These are phyloP conservation scores for Fusarium sp. DNA, from an alignment of 2,329 filamentous ascomycete species.

Conservation along the genomic window DNA sequence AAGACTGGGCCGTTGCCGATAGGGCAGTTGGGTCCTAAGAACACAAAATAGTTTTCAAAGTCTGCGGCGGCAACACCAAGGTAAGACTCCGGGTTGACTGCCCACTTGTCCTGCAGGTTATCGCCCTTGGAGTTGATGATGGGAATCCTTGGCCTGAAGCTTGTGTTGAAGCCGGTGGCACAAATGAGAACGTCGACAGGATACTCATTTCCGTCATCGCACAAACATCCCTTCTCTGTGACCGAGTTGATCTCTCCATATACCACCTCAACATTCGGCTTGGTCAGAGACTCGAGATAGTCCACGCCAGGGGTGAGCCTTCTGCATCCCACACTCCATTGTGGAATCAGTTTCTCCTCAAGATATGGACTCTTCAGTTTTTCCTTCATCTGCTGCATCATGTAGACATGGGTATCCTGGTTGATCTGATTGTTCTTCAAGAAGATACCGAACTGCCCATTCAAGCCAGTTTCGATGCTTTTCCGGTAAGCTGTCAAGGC, in stretches of 20 bases:
- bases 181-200: constrained; percentile 71
- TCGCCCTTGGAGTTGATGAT: constrained; percentile 63
- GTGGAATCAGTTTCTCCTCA: constrained; percentile 66
- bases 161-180: constrained; percentile 71
- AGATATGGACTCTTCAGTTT: constrained; percentile 62
- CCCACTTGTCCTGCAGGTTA: constrained; percentile 67
- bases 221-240: constrained; percentile 64
- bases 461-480: constrained; percentile 61
- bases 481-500: constrained; percentile 59
- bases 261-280: constrained; percentile 65
- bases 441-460: constrained; percentile 64
- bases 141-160: constrained; percentile 67
- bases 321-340: constrained; percentile 64
- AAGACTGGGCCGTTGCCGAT: constrained; percentile 57
- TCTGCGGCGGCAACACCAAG: constrained; percentile 68
- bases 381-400: constrained; percentile 58
- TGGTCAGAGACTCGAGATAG: constrained; percentile 64
- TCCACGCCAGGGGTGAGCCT: constrained; percentile 66
- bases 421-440: constrained; percentile 59
- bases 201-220: constrained; percentile 62
- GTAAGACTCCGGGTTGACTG: constrained; percentile 64
- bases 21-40: constrained; percentile 59
- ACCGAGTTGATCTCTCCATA: constrained; percentile 56
- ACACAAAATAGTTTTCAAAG: constrained; percentile 71
- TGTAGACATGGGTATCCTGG: constrained; percentile 57